Percentiles rank a stretch among this genome's conserved stretches.
phyloP scores from a whole-genome alignment of 495 filamentous ascomycete genomes.

The Evansstolkia leycettana region DNA sequence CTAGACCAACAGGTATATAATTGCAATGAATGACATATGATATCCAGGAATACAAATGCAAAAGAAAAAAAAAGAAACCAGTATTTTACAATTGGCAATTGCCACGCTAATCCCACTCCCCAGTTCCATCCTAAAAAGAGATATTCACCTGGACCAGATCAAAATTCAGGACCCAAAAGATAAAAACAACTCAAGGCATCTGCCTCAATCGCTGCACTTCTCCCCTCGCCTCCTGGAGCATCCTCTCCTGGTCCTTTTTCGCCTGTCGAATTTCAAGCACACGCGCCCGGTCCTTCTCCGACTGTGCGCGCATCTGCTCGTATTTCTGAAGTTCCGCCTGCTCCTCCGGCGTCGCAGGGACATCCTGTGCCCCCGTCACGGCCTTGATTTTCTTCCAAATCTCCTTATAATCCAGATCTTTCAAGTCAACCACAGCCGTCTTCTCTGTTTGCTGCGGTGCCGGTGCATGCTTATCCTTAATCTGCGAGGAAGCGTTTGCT shows the following conservation, averaged over 20 bases:
- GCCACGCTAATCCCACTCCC: conserved; percentile 4
- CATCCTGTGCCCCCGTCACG: conserved; percentile 51
- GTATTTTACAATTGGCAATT: conserved; percentile 28
- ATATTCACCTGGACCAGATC: neutral
- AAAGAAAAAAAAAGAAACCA: conserved; percentile 18
- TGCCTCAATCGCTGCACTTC: conserved; percentile 29
- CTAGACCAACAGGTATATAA: no score
- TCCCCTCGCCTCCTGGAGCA: conserved; percentile 46
- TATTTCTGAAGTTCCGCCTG: conserved; percentile 43
- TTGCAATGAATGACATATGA: no score
- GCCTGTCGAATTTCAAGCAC: conserved; percentile 42
- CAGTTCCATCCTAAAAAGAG: neutral
- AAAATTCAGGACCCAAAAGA: neutral
- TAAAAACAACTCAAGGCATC: conserved; percentile 6
- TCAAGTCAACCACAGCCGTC: conserved; percentile 21
- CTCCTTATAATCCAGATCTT: conserved; percentile 25
- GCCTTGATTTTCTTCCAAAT: conserved; percentile 60
- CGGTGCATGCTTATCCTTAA: conserved; percentile 26
- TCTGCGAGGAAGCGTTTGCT: conserved; percentile 10
- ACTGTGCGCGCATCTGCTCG: conserved; percentile 39
- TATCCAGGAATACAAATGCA: conserved; percentile 16
- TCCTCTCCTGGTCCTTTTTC: conserved; percentile 50
- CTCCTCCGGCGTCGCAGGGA: conserved; percentile 51
- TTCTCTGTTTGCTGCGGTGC: conserved; percentile 20
- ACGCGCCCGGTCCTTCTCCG: conserved; percentile 40